Conservation (phyloP, 352 stramenopile species). For the Saprolegnia diclina region DNA sequence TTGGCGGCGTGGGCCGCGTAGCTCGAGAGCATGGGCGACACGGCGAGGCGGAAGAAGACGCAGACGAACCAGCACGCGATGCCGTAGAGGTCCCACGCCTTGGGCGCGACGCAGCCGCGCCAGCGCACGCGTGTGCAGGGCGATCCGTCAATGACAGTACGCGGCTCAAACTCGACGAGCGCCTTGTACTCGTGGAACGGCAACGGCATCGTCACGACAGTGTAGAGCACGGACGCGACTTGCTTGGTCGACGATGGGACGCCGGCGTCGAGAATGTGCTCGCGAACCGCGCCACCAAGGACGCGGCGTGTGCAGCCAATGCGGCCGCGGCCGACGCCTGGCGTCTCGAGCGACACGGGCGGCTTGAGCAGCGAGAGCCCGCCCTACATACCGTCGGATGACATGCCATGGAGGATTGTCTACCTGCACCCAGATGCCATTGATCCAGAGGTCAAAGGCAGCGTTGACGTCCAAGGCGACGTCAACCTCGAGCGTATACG, state of each 20-base stretch:
- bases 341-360: conserved; percentile 10
- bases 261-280: conserved; percentile 8
- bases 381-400: neutral
- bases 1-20: neutral
- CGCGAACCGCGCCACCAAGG: neutral
- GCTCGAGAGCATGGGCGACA: neutral
- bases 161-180: conserved; percentile 10
- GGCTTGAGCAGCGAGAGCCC: neutral
- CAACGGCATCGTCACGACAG: neutral
- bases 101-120: conserved; percentile 15
- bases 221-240: conserved; percentile 10
- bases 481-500: conserved; percentile 10
- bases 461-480: neutral
- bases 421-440: conserved; percentile 17
- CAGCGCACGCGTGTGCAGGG: conserved; percentile 13
- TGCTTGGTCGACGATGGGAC: neutral
- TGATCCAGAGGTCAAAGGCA: conserved; percentile 20
- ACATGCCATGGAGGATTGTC: neutral
- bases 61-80: neutral
- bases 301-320: conserved; percentile 4
- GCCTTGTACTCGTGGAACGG: conserved; percentile 19
- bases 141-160: neutral
- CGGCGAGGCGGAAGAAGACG: conserved; percentile 7
- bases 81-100: conserved; percentile 14
- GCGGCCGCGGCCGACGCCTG: conserved; percentile 7